Conservation (phyloP, 164 flowering plant genomes). For the Buxus sempervirens region DNA sequence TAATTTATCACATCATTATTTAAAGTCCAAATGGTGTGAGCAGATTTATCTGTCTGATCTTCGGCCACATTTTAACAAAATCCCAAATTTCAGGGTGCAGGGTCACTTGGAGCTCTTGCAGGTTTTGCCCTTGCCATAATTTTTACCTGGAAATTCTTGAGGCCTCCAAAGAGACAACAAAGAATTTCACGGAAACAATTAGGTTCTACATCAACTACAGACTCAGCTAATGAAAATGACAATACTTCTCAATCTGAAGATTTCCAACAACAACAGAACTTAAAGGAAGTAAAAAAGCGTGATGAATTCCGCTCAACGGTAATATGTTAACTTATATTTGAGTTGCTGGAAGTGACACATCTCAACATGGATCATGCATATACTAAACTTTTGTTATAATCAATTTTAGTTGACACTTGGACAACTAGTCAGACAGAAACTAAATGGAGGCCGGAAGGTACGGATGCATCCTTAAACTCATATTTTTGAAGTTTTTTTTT, state of each 20-base stretch:
- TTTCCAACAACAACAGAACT: neutral
- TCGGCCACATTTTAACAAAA: no score
- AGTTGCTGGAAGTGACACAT: neutral
- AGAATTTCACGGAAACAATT: conserved; percentile 20
- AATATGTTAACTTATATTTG: neutral
- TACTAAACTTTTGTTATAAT: conserved; percentile 1
- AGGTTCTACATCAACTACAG: conserved; percentile 23
- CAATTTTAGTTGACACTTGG: conserved; percentile 23
- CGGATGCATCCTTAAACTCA: neutral
- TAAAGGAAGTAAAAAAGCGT: neutral
- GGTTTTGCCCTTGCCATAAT: conserved; percentile 36
- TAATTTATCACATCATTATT: no score
- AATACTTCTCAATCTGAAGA: conserved; percentile 11
- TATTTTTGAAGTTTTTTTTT: no score
- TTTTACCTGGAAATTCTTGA: conserved; percentile 36
- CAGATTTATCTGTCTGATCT: no score
- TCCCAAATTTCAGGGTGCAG: conserved; percentile 23
- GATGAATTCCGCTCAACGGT: conserved; percentile 23
- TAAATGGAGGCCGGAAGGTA: conserved; percentile 36
- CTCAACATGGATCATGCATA: conserved; percentile 6
- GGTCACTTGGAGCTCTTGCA: conserved; percentile 36
- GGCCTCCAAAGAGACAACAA: conserved; percentile 17
- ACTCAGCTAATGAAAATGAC: conserved; percentile 11
- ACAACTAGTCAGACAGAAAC: conserved; percentile 24
- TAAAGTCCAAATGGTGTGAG: no score